Conservation (phyloP, 768 basidiomycete species). For the Leccinum incarnatum region DNA sequence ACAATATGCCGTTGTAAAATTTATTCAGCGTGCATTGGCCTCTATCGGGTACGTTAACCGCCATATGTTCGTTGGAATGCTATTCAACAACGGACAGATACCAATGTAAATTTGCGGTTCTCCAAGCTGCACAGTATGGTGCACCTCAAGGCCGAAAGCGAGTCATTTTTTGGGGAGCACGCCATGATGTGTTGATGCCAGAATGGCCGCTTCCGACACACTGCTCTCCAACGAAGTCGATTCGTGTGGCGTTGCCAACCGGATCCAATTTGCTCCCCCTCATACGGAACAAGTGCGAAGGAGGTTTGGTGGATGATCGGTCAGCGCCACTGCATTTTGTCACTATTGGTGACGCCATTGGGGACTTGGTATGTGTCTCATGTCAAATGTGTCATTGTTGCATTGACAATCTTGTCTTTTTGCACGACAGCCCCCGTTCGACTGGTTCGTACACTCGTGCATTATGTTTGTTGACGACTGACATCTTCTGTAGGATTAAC, state of each 20-base stretch:
- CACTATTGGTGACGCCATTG: slow-evolving; percentile 63
- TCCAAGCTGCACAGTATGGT: slow-evolving; percentile 73
- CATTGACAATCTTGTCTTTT: neutral
- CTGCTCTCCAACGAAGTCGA: slow-evolving; percentile 37
- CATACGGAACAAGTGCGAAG: slow-evolving; percentile 40
- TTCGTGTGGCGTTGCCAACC: slow-evolving; percentile 42
- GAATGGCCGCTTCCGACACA: slow-evolving; percentile 66
- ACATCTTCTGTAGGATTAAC: slow-evolving; percentile 45
- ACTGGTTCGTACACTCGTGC: slow-evolving; percentile 47
- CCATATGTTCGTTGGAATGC: neutral
- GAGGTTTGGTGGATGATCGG: slow-evolving; percentile 34
- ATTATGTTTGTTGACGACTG: neutral
- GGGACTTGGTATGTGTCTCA: slow-evolving; percentile 56
- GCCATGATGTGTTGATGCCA: slow-evolving; percentile 54
- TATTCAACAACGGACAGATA: slow-evolving; percentile 36
- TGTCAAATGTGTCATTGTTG: slow-evolving; percentile 7
- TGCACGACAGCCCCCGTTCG: slow-evolving; percentile 53
- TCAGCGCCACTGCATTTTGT: slow-evolving; percentile 58
- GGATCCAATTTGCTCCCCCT: slow-evolving; percentile 40
- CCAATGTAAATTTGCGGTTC: slow-evolving; percentile 60
- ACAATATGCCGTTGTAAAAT: slow-evolving; percentile 60
- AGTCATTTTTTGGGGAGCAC: slow-evolving; percentile 68
- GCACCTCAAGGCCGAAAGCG: slow-evolving; percentile 65
- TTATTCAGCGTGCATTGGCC: slow-evolving; percentile 56
- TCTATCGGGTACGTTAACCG: slow-evolving; percentile 57